A percentile compares a stretch with the other conserved stretches of the same genome.
These are phyloP conservation scores for Ceratocystis variospora DNA, from an alignment of 2,329 filamentous ascomycete genomes.

Conservation along the genomic window DNA sequence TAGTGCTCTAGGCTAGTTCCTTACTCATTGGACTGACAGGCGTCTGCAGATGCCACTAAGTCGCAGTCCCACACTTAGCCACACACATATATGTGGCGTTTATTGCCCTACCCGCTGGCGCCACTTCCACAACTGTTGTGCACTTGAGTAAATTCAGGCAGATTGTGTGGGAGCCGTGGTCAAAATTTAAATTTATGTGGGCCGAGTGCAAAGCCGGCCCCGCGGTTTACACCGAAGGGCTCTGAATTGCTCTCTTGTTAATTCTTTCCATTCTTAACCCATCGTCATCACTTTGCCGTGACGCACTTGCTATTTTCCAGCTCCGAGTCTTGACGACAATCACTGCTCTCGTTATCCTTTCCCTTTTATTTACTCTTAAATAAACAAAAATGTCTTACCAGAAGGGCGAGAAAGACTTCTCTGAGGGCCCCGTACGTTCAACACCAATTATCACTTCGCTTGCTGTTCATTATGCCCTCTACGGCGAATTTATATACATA, in stretches of 20 bases:
- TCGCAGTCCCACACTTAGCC: neutral
- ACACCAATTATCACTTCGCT: neutral
- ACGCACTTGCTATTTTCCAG: constrained; percentile 35
- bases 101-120: constrained; percentile 8
- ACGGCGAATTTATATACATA: neutral
- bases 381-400: constrained; percentile 71
- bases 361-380: constrained; percentile 20
- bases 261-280: constrained; percentile 22
- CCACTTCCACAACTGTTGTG: constrained; percentile 10
- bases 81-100: neutral
- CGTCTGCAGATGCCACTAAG: too few species aligned
- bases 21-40: neutral
- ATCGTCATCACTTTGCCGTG: constrained; percentile 72
- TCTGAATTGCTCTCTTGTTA: constrained; percentile 16
- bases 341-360: constrained; percentile 20
- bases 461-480: too few species aligned
- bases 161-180: neutral
- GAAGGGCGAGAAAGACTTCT: constrained; percentile 88
- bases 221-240: constrained; percentile 1
- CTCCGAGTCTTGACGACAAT: constrained; percentile 67
- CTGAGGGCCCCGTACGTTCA: constrained; percentile 66
- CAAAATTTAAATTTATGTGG: neutral
- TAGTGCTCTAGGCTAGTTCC: neutral
- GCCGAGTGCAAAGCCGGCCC: neutral
- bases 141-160: neutral